Conservation (phyloP, 2,329 filamentous ascomycete species). For the Aurifilum marmelostoma region DNA sequence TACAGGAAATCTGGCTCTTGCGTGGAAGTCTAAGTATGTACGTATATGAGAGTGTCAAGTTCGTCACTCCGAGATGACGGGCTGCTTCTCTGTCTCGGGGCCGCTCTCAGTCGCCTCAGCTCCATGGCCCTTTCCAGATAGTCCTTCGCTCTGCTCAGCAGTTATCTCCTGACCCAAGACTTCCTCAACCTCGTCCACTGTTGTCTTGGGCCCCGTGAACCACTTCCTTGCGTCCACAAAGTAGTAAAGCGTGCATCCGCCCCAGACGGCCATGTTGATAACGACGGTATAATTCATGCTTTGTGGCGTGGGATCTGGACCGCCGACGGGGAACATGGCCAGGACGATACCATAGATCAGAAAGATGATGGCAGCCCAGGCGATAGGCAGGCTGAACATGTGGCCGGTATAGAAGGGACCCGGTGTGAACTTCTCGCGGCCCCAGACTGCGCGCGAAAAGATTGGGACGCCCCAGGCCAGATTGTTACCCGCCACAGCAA, state of each 20-base stretch:
- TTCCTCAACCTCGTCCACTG: conserved; percentile 45
- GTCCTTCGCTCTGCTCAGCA: conserved; percentile 28
- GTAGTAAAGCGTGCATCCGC: conserved; percentile 59
- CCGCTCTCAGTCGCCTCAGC: conserved; percentile 14
- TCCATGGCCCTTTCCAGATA: neutral
- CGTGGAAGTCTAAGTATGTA: neutral
- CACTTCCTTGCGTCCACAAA: conserved; percentile 59
- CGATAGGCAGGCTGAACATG: conserved; percentile 55
- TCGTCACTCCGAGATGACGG: conserved; percentile 5
- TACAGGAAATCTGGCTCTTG: neutral
- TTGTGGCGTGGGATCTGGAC: conserved; percentile 52
- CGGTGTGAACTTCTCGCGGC: conserved; percentile 58
- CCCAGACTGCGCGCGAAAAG: conserved; percentile 61
- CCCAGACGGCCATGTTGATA: conserved; percentile 63
- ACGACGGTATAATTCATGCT: conserved; percentile 68
- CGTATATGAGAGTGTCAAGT: neutral
- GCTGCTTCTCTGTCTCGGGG: conserved; percentile 16
- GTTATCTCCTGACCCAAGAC: conserved; percentile 29
- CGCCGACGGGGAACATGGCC: conserved; percentile 61
- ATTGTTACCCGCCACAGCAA: conserved; percentile 63
- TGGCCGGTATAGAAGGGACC: conserved; percentile 62
- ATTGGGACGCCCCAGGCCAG: conserved; percentile 64
- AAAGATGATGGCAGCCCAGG: conserved; percentile 56
- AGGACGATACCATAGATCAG: conserved; percentile 58
- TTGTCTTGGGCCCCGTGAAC: conserved; percentile 63